Evolutionary conservation across 2,329 filamentous ascomycete genomes (phyloP).

Genomic region (Pseudogymnoascus pannorum): DNA sequence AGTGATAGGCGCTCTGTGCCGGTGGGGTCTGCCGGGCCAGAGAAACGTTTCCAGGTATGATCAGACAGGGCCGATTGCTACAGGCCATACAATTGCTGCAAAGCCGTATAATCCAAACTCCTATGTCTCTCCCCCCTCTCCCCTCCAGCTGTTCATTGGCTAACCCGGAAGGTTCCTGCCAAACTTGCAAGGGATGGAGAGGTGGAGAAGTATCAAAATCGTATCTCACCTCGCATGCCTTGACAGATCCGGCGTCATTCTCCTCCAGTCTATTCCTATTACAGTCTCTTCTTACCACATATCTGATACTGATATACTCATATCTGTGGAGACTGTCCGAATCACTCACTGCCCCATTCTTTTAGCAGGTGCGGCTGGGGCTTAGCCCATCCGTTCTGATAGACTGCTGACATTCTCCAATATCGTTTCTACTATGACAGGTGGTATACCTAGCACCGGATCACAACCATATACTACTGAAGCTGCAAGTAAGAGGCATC

Average conservation of each 20-base stretch:
- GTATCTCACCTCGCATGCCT: neutral
- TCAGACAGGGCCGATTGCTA: slow-evolving; percentile 2
- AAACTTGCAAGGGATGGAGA: neutral
- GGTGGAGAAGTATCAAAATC: neutral
- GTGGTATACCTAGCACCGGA: neutral
- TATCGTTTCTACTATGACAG: neutral
- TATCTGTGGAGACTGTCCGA: neutral
- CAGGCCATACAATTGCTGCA: neutral
- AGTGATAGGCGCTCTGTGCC: neutral
- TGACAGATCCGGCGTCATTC: slow-evolving; percentile 1
- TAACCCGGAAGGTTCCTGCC: neutral
- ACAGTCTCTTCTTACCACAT: neutral
- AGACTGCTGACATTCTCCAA: neutral
- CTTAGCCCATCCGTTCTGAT: neutral
- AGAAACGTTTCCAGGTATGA: slow-evolving; percentile 7
- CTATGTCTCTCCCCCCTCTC: neutral
- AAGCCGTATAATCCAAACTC: neutral
- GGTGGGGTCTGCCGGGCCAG: neutral
- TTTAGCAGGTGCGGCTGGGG: neutral
- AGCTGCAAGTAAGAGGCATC: neutral
- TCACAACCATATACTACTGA: neutral
- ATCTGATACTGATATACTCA: neutral
- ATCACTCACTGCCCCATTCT: neutral
- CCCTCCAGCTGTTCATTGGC: neutral
- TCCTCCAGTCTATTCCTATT: neutral